A percentile compares a stretch with the other conserved stretches of the same genome.
phyloP scores from a whole-genome alignment of 1,284 basidiomycete genomes.

The Laetiporus sulphureus region DNA sequence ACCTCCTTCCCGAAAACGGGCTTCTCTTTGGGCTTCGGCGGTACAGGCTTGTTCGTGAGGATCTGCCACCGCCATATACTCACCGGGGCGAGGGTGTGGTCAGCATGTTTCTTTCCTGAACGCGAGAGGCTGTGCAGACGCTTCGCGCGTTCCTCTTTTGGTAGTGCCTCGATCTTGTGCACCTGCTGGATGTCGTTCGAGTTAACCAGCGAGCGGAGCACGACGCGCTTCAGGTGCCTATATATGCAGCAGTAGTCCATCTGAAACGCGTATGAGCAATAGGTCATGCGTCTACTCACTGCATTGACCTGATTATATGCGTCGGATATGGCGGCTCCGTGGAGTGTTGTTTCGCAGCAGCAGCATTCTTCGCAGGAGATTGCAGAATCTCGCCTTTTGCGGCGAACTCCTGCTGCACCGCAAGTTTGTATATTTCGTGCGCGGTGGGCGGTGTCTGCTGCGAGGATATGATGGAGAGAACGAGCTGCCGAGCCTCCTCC shows the following conservation, averaged over 20 bases:
- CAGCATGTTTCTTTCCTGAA: slow-evolving; percentile 17
- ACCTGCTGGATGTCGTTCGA: slow-evolving; percentile 40
- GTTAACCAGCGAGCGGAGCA: slow-evolving; percentile 38
- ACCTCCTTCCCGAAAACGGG: slow-evolving; percentile 34
- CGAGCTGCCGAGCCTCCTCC: slow-evolving; percentile 14
- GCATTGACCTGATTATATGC: slow-evolving; percentile 46
- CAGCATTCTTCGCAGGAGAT: slow-evolving; percentile 11
- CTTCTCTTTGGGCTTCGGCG: slow-evolving; percentile 15
- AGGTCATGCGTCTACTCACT: slow-evolving; percentile 27
- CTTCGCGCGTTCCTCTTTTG: slow-evolving; percentile 23
- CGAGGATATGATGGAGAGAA: slow-evolving; percentile 15
- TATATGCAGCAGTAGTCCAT: not conserved
- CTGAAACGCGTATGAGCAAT: not conserved
- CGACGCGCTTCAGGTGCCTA: slow-evolving; percentile 53
- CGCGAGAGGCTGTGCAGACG: slow-evolving; percentile 25
- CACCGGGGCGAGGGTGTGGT: slow-evolving; percentile 15
- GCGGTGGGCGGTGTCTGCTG: slow-evolving; percentile 15
- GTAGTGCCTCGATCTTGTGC: slow-evolving; percentile 28
- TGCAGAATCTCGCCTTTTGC: slow-evolving; percentile 8
- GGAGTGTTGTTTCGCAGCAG: not conserved
- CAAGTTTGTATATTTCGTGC: slow-evolving; percentile 36
- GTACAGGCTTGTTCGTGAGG: slow-evolving; percentile 11
- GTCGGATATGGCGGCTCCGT: slow-evolving; percentile 30
- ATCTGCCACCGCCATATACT: slow-evolving; percentile 35
- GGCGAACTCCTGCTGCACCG: slow-evolving; percentile 24